Conservation (phyloP, 805 yeast genomes). For the Lachancea thermotolerans region DNA sequence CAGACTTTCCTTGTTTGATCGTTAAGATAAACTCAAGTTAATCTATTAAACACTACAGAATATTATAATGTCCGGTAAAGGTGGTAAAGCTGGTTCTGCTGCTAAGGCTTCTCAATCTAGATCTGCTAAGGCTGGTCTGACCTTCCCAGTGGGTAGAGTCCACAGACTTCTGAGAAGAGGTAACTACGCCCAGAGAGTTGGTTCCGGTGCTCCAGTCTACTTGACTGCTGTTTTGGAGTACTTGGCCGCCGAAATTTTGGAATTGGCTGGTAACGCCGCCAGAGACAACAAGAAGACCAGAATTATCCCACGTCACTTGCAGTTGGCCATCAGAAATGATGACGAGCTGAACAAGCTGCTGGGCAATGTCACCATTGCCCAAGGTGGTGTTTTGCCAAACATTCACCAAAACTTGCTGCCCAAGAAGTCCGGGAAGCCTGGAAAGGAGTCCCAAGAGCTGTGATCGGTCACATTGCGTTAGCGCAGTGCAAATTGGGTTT, state of each 20-base stretch:
- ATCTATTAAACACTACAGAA: not conserved
- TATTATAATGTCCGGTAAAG: constrained; percentile 59
- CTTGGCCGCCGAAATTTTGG: constrained; percentile 95
- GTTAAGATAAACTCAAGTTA: not conserved
- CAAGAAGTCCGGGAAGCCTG: constrained; percentile 57
- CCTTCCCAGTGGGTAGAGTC: constrained; percentile 99
- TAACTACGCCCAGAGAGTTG: constrained; percentile 96
- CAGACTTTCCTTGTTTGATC: not conserved
- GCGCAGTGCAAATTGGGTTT: no score
- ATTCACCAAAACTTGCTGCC: constrained; percentile 89
- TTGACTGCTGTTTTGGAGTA: constrained; percentile 95
- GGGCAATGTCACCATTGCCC: constrained; percentile 91
- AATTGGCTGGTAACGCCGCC: constrained; percentile 98
- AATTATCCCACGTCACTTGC: constrained; percentile 98
- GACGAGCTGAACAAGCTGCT: constrained; percentile 95
- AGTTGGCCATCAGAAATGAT: constrained; percentile 97
- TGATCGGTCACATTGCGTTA: constrained; percentile 23
- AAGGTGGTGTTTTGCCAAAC: constrained; percentile 99
- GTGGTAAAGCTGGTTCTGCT: constrained; percentile 91
- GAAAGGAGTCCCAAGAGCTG: constrained; percentile 62
- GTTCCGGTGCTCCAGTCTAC: constrained; percentile 99
- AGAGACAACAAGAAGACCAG: constrained; percentile 99
- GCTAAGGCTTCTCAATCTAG: constrained; percentile 96
- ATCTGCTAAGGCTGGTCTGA: constrained; percentile 97
- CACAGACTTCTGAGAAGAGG: constrained; percentile 96